Percentiles rank a stretch among this genome's conserved stretches.
Conservation (phyloP, 2,329 filamentous ascomycete genomes). For the Fusarium transvaalense region DNA sequence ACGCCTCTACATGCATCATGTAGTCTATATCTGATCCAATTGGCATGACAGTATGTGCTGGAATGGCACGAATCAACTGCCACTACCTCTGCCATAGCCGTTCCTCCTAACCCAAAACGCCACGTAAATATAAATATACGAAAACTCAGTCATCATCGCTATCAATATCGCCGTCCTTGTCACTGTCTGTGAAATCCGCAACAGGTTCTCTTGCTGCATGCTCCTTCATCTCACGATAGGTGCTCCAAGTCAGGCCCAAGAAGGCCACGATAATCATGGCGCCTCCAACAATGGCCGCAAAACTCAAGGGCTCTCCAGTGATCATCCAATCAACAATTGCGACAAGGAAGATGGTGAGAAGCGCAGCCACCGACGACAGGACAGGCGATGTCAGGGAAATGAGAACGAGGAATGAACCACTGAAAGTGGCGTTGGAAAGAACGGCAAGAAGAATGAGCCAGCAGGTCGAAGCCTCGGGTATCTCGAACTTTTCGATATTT, state of each 20-base stretch:
- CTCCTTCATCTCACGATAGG: conserved; percentile 92
- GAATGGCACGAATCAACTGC: background rate
- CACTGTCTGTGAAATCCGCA: conserved; percentile 61
- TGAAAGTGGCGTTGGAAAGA: conserved; percentile 89
- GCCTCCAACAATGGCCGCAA: conserved; percentile 84
- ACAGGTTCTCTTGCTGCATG: conserved; percentile 73
- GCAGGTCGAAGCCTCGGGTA: conserved; percentile 82
- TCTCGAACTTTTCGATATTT: conserved; percentile 84
- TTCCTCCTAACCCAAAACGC: conserved; percentile 6
- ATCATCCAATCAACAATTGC: conserved; percentile 90
- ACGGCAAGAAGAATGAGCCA: conserved; percentile 85
- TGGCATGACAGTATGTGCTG: background rate
- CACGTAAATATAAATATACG: conserved; percentile 19
- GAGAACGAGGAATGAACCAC: conserved; percentile 90
- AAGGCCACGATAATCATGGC: conserved; percentile 90
- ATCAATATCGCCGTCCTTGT: conserved; percentile 60
- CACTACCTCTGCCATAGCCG: conserved; percentile 5
- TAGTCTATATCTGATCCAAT: conserved; percentile 2
- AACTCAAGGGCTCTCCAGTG: conserved; percentile 80
- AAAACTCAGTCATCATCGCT: conserved; percentile 47
- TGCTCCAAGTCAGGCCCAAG: conserved; percentile 87
- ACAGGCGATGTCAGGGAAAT: conserved; percentile 95
- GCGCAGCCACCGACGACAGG: conserved; percentile 88
- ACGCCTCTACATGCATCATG: conserved; percentile 35
- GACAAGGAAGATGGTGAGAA: conserved; percentile 97